phyloP scores from a whole-genome alignment of 139 green algal genomes.

The Diplosphaera chodatii region DNA sequence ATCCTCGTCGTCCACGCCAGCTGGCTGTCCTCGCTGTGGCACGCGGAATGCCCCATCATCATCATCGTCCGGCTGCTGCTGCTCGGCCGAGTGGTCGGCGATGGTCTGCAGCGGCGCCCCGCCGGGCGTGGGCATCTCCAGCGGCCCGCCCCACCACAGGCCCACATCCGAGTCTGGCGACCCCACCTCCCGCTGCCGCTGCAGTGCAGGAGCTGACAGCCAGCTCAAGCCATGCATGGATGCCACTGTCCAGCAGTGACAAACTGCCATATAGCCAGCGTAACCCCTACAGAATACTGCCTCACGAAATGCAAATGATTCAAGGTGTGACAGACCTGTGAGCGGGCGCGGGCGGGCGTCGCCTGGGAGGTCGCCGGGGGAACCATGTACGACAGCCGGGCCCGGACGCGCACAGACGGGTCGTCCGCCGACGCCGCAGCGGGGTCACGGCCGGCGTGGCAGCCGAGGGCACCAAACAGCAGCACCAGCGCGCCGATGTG shows the following conservation, averaged over 20 bases:
- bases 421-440: background rate
- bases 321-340: background rate
- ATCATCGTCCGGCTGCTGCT: too few species aligned
- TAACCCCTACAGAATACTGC: too few species aligned
- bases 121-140: background rate
- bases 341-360: background rate
- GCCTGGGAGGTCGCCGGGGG: too few species aligned
- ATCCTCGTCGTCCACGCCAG: background rate
- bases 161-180: background rate
- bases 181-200: background rate
- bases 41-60: background rate
- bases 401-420: background rate
- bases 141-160: background rate
- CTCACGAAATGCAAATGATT: background rate
- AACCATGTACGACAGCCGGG: background rate
- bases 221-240: too few species aligned
- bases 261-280: too few species aligned
- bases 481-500: conserved; percentile 20
- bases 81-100: background rate
- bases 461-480: conserved; percentile 14
- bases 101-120: background rate
- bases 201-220: background rate
- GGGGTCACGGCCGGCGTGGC: background rate
- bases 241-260: too few species aligned
- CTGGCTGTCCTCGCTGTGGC: background rate